phyloP scores from a whole-genome alignment of 2,329 filamentous ascomycete genomes.

The Pseudonectria foliicola region DNA sequence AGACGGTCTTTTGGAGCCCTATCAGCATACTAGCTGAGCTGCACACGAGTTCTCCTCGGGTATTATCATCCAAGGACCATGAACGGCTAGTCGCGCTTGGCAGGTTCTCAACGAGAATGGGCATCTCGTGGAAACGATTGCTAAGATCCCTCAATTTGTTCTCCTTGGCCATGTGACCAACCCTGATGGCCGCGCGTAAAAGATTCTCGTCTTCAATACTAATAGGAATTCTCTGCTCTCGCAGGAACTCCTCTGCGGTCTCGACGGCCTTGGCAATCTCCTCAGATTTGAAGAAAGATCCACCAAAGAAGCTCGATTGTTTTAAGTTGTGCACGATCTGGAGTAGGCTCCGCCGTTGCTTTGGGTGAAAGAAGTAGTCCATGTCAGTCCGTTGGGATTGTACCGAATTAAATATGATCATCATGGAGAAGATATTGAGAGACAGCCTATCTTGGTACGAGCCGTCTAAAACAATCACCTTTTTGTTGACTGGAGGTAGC shows the following conservation, averaged over 20 bases:
- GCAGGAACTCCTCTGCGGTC: conserved; percentile 60
- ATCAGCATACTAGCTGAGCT: conserved; percentile 45
- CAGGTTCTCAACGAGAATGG: conserved; percentile 63
- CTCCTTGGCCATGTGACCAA: conserved; percentile 51
- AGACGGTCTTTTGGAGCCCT: conserved; percentile 45
- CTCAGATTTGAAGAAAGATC: conserved; percentile 61
- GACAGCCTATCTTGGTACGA: conserved; percentile 79
- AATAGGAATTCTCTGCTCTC: conserved; percentile 52
- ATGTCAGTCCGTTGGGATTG: conserved; percentile 77
- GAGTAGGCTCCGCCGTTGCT: conserved; percentile 59
- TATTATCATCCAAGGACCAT: conserved; percentile 59
- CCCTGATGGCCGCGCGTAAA: conserved; percentile 57
- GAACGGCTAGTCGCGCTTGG: conserved; percentile 50
- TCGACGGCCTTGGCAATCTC: conserved; percentile 60
- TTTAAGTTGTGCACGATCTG: conserved; percentile 70
- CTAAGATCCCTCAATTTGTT: conserved; percentile 61
- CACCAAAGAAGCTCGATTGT: conserved; percentile 78
- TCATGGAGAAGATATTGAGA: conserved; percentile 77
- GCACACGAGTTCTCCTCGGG: conserved; percentile 40
- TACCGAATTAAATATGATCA: conserved; percentile 78
- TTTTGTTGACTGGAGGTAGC: conserved; percentile 67
- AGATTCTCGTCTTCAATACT: conserved; percentile 51
- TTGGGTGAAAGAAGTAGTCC: conserved; percentile 84
- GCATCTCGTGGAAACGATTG: conserved; percentile 68
- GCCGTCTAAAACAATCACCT: conserved; percentile 66